A percentile compares a stretch with the other conserved stretches of the same genome.
phyloP scores from a whole-genome alignment of 495 filamentous ascomycete genomes.

The Wilcoxina mikolae region DNA sequence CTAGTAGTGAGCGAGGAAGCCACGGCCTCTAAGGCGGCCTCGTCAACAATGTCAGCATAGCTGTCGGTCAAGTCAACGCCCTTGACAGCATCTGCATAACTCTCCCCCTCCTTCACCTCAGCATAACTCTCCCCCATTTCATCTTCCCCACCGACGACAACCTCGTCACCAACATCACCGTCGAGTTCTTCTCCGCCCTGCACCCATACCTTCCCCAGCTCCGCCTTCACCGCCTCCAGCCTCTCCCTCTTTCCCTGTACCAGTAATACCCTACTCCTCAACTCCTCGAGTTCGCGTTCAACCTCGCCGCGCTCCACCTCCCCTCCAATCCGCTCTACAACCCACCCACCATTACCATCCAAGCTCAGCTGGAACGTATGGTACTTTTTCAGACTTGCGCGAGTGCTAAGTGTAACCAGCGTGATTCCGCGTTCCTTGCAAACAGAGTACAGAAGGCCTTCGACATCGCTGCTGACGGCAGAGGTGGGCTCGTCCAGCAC shows the following conservation, averaged over 20 bases:
- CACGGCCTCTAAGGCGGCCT: no score
- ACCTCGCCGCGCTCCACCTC: constrained; percentile 80
- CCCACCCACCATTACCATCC: constrained; percentile 51
- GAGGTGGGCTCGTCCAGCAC: constrained; percentile 92
- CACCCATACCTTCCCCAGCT: constrained; percentile 49
- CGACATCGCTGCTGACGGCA: constrained; percentile 85
- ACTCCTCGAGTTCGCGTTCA: constrained; percentile 71
- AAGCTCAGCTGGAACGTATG: constrained; percentile 80
- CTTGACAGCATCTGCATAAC: constrained; percentile 11
- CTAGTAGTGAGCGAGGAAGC: no score
- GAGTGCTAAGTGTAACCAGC: constrained; percentile 75
- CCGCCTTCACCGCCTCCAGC: constrained; percentile 57
- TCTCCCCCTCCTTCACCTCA: constrained; percentile 7
- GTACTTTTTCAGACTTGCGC: constrained; percentile 85
- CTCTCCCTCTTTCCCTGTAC: constrained; percentile 73
- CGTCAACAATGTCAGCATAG: no score
- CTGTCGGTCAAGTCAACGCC: no score
- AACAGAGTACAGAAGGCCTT: constrained; percentile 81
- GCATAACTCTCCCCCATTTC: constrained; percentile 7
- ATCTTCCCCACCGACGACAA: constrained; percentile 3
- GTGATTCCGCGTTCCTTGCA: constrained; percentile 78
- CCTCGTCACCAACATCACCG: constrained; percentile 20
- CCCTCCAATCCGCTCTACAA: constrained; percentile 70
- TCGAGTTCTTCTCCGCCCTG: constrained; percentile 21
- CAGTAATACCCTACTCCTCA: constrained; percentile 61